Base-by-base conservation (phyloP, 805 yeast genomes). In the Metschnikowia drakensbergensis region DNA sequence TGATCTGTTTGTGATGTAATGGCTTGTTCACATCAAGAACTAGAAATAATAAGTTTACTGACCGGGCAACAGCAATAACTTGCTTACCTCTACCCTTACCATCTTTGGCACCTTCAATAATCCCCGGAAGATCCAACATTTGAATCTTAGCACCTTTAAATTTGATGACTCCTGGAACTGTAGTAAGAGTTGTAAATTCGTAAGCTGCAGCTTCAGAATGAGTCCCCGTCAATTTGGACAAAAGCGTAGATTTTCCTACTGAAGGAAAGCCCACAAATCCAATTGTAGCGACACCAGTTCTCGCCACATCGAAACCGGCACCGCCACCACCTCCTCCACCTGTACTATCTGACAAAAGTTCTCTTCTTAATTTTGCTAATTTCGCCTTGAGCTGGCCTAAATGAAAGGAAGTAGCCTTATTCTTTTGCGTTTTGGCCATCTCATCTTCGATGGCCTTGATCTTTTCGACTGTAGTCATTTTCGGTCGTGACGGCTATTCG, bases 251-350 rank as follows among this genome's bases (percentile, higher is more conserved):
- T 61, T 87, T 87, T 30, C 94, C 94, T 3, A 94, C 99, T 0
- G 98, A 91, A 1, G 99, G 99, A 65, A 94, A 94, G 3, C 99
- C 99, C 38, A 94, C 96, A 65, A 91, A 94, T 7, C 99, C 99
- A 45, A 94, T 95, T 6, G 96, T 82, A 3, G 97, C 97, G 10
- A 88, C 97, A 70, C 99, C 99, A 0, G 97, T 92, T 67, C 97
- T 82, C n/a, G 96, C 96, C 39, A 94, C 98, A 72, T 94, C 99
- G 69, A 94, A 94, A 6, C 99, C 99, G 23, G 80, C 82, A 54
- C 98, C 97, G 22, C 81, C 88, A 49, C 94, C 96, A 50, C 97
- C 96, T 32, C 97, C 97, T 22, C 72, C 70, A 11, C 69, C 60
- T 35, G 90, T 79, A 36, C 86, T 76, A 17, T 88, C 81, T 33